A percentile compares a stretch with the other conserved stretches of the same genome.
Evolutionary conservation across 75 land plant genomes (phyloP).

Genomic region (Picea glauca): DNA sequence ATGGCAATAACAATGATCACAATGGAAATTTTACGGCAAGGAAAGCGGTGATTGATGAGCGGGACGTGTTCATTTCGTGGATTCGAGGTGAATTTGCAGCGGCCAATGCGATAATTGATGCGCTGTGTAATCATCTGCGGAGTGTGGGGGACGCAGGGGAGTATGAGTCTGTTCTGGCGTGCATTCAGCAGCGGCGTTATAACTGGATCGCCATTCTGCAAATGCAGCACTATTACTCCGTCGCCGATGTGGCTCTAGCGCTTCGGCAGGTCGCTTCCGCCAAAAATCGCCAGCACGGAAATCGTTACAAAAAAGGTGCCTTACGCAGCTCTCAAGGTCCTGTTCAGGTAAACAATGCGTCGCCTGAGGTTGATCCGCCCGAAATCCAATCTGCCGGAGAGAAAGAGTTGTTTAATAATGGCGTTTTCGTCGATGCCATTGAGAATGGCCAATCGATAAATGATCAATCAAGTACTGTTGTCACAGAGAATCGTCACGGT

Average conservation of each 20-base stretch:
- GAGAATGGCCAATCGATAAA: too few species aligned
- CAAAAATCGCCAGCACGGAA: too few species aligned
- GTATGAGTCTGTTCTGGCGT: conserved; percentile 50
- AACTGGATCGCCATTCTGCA: conserved; percentile 72
- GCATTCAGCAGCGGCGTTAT: conserved; percentile 54
- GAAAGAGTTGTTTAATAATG: too few species aligned
- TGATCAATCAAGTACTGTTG: too few species aligned
- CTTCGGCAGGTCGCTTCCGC: conserved; percentile 31
- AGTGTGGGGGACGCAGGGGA: conserved; percentile 29
- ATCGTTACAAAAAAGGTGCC: too few species aligned
- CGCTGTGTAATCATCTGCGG: conserved; percentile 56
- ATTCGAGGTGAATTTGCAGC: conserved; percentile 74
- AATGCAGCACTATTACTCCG: conserved; percentile 66
- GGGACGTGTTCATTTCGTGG: conserved; percentile 68
- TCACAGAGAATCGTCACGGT: neutral
- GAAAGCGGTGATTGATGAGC: conserved; percentile 11
- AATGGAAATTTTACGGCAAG: neutral
- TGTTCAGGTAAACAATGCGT: too few species aligned
- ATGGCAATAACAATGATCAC: too few species aligned
- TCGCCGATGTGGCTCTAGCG: conserved; percentile 55
- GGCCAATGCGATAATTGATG: conserved; percentile 84
- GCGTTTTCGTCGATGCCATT: too few species aligned
- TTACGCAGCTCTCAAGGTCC: too few species aligned
- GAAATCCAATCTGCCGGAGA: too few species aligned
- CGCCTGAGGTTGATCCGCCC: too few species aligned